Evolutionary conservation across 2,329 filamentous ascomycete genomes (phyloP), one percentile per base, ranked within the genome.

Genomic region (Penicillium olsonii): DNA sequence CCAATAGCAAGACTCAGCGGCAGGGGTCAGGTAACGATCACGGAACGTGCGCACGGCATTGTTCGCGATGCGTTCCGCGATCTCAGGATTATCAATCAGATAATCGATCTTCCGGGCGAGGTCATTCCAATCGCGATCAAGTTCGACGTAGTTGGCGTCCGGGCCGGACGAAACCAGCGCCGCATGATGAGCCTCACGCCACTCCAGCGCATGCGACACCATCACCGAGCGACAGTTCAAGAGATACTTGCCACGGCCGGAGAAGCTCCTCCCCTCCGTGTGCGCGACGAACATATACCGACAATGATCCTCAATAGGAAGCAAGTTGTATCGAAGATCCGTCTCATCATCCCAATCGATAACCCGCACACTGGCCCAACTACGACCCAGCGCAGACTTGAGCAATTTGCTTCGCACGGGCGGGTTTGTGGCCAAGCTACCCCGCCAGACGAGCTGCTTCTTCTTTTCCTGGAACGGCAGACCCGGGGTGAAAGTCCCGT

Each of bases 1-100:
- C 79, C 79, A 82, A 54, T 82, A 82, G 53, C 79, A 83, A 2
- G 75, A 73, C 61, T 82, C 77, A 1, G 79, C 78, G 3, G 78
- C 77, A 1, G 78, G 77, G 2, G 78, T 81, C 24, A 82, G 64
- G 57, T 81, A 82, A 3, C 76, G 66, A 55, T 82, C 78, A 2
- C 78, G 71, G 56, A 81, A 81, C 14, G 71, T 74, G 35, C 60
- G 60, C 5, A 76, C 70, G 3, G 69, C 71, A 56, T 81, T 80
- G 22, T 74, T 64, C 12, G 79, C 79, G 45, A 84, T 80, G 27
- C 62, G 63, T 59, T 77, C 68, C n/a, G 78, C 78, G 4, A 69
- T 61, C 5, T 67, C 56, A 0, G 71, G 71, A 49, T 80, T 65
- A 42, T 69, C 65, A 38, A 77, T 65, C 4, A 80, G 63, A 45